A percentile compares a stretch with the other conserved stretches of the same genome.
These are phyloP conservation scores for Angomonas deanei DNA, from an alignment of 208 protist genomes.

Conservation along the genomic window DNA sequence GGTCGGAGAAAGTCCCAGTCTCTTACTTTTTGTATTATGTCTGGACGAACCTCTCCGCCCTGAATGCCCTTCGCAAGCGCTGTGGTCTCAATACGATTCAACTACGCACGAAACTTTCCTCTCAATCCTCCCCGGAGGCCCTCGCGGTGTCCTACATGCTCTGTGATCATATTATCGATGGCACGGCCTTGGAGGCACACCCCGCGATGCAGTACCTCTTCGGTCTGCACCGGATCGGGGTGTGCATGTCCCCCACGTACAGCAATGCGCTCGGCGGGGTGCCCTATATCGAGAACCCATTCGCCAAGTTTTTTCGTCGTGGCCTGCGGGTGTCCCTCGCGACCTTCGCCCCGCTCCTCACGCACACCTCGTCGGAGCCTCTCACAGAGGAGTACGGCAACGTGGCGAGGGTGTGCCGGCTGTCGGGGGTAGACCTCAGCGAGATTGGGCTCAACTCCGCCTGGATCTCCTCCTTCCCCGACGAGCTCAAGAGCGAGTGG, in stretches of 20 bases:
- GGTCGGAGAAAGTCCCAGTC: constrained; percentile 91
- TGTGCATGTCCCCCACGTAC: constrained; percentile 95
- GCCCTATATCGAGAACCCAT: constrained; percentile 91
- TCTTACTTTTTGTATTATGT: constrained; percentile 94
- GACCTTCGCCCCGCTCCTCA: constrained; percentile 87
- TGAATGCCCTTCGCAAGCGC: constrained; percentile 93
- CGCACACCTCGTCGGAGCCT: constrained; percentile 92
- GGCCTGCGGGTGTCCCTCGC: constrained; percentile 96
- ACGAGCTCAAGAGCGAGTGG: constrained; percentile 45
- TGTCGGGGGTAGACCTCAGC: constrained; percentile 74
- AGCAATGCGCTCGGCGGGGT: constrained; percentile 96
- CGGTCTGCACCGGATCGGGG: constrained; percentile 94
- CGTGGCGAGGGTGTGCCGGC: constrained; percentile 54
- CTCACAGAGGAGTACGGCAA: constrained; percentile 86
- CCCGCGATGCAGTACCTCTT: constrained; percentile 97
- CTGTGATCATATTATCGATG: constrained; percentile 91
- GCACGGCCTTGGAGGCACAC: constrained; percentile 85
- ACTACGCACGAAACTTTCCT: constrained; percentile 91
- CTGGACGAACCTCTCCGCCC: constrained; percentile 96
- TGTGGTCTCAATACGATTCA: constrained; percentile 90
- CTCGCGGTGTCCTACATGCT: constrained; percentile 85
- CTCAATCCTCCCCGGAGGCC: constrained; percentile 29
- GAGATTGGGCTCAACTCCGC: constrained; percentile 86
- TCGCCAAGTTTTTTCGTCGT: constrained; percentile 87
- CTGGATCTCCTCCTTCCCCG: constrained; percentile 71